phyloP scores from a whole-genome alignment of 177 flowering plant species.

The Vitis hybrid region DNA sequence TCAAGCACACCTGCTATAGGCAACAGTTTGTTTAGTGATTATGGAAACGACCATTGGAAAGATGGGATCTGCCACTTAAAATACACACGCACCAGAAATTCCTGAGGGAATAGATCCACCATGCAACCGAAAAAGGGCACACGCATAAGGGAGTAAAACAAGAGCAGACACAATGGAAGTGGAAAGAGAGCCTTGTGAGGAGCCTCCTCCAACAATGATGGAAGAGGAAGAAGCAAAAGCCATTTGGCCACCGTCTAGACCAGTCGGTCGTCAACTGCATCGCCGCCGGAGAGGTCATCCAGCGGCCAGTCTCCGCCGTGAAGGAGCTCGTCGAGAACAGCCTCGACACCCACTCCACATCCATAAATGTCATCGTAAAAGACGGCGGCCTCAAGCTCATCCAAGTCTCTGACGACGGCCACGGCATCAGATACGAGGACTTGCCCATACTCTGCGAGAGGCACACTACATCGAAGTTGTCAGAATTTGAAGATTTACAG shows the following conservation, averaged over 20 bases:
- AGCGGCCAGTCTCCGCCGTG: constrained; percentile 86
- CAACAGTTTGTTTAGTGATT: no score
- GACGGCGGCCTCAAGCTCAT: constrained; percentile 97
- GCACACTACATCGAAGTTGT: constrained; percentile 93
- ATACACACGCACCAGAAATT: no score
- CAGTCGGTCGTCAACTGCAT: constrained; percentile 90
- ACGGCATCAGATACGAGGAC: constrained; percentile 86
- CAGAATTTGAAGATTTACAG: constrained; percentile 76
- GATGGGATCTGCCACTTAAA: no score
- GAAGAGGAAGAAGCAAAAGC: constrained; percentile 6
- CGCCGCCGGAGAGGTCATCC: constrained; percentile 97
- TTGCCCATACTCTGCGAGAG: constrained; percentile 91
- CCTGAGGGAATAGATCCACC: no score
- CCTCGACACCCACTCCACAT: constrained; percentile 78
- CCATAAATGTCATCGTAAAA: constrained; percentile 74
- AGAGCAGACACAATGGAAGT: no score
- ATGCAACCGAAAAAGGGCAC: no score
- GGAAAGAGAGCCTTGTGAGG: no score
- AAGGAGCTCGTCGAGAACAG: constrained; percentile 97
- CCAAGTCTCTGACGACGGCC: constrained; percentile 96
- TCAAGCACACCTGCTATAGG: constrained; percentile 1
- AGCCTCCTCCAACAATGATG: background rate
- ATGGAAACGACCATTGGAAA: no score
- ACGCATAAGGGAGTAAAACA: no score
- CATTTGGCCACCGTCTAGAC: constrained; percentile 59